Conservation (phyloP, 2,329 filamentous ascomycete genomes). For the Fusarium sp. region DNA sequence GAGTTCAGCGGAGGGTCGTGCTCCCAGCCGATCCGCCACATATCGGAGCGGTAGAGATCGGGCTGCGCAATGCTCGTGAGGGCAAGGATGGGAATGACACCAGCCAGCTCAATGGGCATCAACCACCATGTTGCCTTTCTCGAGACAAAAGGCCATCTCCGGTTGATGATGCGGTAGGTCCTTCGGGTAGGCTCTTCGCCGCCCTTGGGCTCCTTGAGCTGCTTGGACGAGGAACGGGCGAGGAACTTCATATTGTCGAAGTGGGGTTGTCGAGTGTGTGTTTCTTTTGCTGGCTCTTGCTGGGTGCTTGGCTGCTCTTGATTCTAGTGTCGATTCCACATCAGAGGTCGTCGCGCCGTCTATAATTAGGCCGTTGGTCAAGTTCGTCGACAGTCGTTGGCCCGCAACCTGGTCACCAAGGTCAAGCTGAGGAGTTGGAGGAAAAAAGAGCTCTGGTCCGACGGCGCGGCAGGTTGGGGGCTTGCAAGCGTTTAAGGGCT, state of each 20-base stretch:
- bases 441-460: constrained; percentile 13
- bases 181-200: constrained; percentile 27
- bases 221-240: constrained; percentile 1
- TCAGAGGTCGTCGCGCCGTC: constrained; percentile 16
- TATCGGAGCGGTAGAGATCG: constrained; percentile 75
- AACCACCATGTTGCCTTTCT: constrained; percentile 71
- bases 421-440: constrained; percentile 13
- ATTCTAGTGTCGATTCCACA: constrained; percentile 36
- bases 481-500: constrained; percentile 44
- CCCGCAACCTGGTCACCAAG: constrained; percentile 22
- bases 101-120: constrained; percentile 74
- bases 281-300: neutral
- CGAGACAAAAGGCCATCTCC: constrained; percentile 64
- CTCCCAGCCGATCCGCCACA: constrained; percentile 80
- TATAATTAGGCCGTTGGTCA: constrained; percentile 9
- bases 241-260: constrained; percentile 42
- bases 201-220: constrained; percentile 27
- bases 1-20: constrained; percentile 76
- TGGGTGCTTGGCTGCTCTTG: constrained; percentile 28
- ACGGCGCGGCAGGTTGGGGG: constrained; percentile 34
- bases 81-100: constrained; percentile 74
- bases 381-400: constrained; percentile 22
- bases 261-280: neutral
- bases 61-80: constrained; percentile 81
- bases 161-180: constrained; percentile 68